Evolutionary conservation across 345 rosid species (phyloP).

Genomic region (Tarenaya hassleriana): DNA sequence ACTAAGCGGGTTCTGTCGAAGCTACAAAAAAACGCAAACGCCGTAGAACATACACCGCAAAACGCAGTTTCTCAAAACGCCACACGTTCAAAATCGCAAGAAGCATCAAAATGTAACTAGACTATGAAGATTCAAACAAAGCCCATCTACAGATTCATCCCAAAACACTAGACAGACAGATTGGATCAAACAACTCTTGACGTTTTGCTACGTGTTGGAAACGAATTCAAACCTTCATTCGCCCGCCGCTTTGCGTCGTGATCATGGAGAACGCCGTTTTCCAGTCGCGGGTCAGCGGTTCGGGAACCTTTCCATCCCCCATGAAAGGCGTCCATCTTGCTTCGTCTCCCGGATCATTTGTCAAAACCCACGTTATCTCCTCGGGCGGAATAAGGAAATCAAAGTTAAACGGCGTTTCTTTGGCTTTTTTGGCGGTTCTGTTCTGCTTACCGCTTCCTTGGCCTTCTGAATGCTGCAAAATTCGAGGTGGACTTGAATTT

Average conservation of each 20-base stretch:
- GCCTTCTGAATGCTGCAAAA: constrained; percentile 29
- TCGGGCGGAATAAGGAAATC: constrained; percentile 49
- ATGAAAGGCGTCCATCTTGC: constrained; percentile 48
- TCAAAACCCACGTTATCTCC: constrained; percentile 48
- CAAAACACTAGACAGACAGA: no score
- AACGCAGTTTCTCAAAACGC: no score
- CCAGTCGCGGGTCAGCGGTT: constrained; percentile 41
- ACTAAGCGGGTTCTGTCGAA: no score
- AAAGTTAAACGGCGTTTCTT: constrained; percentile 29
- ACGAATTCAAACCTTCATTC: no score
- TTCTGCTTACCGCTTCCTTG: constrained; percentile 28
- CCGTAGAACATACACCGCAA: no score
- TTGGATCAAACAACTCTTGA: no score
- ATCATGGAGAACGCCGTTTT: constrained; percentile 35
- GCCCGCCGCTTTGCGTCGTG: constrained; percentile 19
- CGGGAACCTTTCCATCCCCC: constrained; percentile 37
- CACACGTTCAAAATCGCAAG: no score
- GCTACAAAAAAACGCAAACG: no score
- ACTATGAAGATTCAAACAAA: no score
- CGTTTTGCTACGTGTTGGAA: no score
- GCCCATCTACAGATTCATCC: no score
- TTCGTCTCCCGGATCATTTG: constrained; percentile 18
- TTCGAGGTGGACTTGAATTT: background rate
- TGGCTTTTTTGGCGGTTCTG: constrained; percentile 17
- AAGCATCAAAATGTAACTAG: no score